A percentile compares a stretch with the other conserved stretches of the same genome.
phyloP scores from a whole-genome alignment of 352 stramenopile species.

The Phytophthora rubi region DNA sequence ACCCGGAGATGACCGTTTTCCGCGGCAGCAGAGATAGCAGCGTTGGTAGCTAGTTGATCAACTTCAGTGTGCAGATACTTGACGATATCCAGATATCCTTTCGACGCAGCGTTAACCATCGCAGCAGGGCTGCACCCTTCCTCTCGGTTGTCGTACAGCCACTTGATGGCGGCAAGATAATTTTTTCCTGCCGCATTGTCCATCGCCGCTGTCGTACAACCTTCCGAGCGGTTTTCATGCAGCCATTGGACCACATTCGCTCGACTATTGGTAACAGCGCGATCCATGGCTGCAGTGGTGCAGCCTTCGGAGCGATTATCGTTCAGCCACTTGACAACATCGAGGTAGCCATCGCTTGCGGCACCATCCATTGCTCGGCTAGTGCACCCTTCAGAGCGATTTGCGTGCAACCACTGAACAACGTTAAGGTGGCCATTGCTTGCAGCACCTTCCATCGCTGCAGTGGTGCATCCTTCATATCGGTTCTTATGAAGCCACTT shows the following conservation, averaged over 20 bases:
- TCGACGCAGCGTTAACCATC: conserved; percentile 23
- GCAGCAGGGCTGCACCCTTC: conserved; percentile 25
- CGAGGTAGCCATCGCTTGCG: conserved; percentile 4
- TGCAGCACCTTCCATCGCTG: conserved; percentile 19
- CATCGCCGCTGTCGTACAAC: conserved; percentile 29
- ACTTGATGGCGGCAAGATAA: conserved; percentile 16
- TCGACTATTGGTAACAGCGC: conserved; percentile 18
- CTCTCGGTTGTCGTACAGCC: conserved; percentile 20
- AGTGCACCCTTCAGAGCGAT: conserved; percentile 18
- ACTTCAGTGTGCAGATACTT: conserved; percentile 26
- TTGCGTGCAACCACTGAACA: conserved; percentile 7
- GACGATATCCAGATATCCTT: conserved; percentile 29
- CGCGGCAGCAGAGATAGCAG: conserved; percentile 18
- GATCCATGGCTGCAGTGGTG: conserved; percentile 29
- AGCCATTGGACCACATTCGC: conserved; percentile 9
- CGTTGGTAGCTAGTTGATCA: conserved; percentile 12
- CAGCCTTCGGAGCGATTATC: conserved; percentile 21
- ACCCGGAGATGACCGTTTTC: conserved; percentile 22
- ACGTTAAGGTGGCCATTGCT: background rate
- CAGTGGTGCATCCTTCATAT: background rate
- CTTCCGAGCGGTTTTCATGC: conserved; percentile 21
- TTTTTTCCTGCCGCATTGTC: conserved; percentile 13
- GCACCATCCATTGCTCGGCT: conserved; percentile 25
- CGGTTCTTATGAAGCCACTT: too few species aligned
- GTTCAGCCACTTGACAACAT: conserved; percentile 18